These are phyloP conservation scores for Teunomyces stri DNA, from an alignment of 805 yeast genomes.

Conservation along the genomic window DNA sequence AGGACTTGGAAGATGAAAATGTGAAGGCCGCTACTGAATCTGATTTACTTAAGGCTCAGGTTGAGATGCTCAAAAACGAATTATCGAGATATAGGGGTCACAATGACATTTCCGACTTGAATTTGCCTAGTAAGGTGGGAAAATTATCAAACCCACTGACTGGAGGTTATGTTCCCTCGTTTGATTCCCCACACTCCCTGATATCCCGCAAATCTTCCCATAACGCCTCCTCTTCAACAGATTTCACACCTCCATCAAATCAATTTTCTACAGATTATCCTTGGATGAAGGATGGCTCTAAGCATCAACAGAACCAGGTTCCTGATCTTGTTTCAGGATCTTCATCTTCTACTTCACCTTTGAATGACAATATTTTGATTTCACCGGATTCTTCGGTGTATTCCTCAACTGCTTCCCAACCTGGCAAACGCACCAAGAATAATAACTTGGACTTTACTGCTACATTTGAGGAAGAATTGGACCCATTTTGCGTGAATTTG, in stretches of 20 bases:
- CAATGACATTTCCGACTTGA: constrained; percentile 27
- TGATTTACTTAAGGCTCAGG: constrained; percentile 72
- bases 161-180: constrained; percentile 16
- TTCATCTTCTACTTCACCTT: constrained; percentile 35
- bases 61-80: constrained; percentile 69
- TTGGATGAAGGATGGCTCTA: constrained; percentile 30
- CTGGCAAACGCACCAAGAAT: constrained; percentile 1
- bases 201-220: constrained; percentile 2
- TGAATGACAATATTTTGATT: constrained; percentile 34
- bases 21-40: constrained; percentile 67
- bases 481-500: constrained; percentile 73
- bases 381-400: constrained; percentile 31
- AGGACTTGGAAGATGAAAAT: constrained; percentile 67
- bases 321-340: constrained; percentile 36
- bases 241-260: constrained; percentile 2
- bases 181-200: constrained; percentile 6
- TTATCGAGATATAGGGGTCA: constrained; percentile 55
- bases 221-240: constrained; percentile 2
- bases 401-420: constrained; percentile 6
- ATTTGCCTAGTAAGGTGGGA: constrained; percentile 31
- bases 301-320: constrained; percentile 11
- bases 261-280: constrained; percentile 55
- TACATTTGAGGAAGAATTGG: constrained; percentile 63
- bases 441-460: constrained; percentile 10
- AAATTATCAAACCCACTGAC: constrained; percentile 20